These are phyloP conservation scores for Chlamydomonas sp. DNA, from an alignment of 139 green algal species.

Conservation along the genomic window DNA sequence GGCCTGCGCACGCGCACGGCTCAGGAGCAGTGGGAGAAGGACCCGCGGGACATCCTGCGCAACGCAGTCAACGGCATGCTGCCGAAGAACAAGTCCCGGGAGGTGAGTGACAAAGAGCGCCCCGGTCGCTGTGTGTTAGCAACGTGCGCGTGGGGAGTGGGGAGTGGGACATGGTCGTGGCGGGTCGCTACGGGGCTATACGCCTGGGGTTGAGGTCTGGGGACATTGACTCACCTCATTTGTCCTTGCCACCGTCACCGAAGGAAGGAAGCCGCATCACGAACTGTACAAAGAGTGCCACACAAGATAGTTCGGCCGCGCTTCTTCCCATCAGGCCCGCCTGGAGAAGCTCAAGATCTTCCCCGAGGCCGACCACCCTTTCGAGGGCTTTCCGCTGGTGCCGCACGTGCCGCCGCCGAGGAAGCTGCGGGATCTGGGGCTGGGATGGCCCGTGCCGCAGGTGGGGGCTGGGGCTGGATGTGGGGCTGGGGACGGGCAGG, in stretches of 20 bases:
- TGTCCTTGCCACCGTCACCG: no score
- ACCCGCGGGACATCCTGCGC: slow-evolving; percentile 76
- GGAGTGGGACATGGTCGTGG: no score
- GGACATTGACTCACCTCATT: no score
- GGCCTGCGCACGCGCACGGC: slow-evolving; percentile 83
- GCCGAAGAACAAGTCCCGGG: slow-evolving; percentile 86
- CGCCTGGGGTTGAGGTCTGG: no score
- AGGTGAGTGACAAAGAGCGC: neutral
- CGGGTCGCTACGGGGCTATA: no score
- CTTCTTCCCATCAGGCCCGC: slow-evolving; percentile 36
- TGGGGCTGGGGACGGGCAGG: no score
- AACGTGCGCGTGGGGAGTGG: no score
- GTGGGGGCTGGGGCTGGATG: neutral
- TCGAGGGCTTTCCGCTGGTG: slow-evolving; percentile 70
- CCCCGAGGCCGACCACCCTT: slow-evolving; percentile 75
- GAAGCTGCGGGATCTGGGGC: slow-evolving; percentile 61
- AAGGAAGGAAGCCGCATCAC: no score
- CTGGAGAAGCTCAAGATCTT: slow-evolving; percentile 88
- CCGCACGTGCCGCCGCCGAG: slow-evolving; percentile 67
- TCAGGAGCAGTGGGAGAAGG: slow-evolving; percentile 59
- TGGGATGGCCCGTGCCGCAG: slow-evolving; percentile 67
- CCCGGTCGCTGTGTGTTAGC: no score
- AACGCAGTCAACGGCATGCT: slow-evolving; percentile 90
- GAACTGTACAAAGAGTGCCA: no score
- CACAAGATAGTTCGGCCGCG: slow-evolving; percentile 13